Percentiles rank a stretch among this genome's conserved stretches.
These are phyloP conservation scores for Cyberlindnera americana DNA, from an alignment of 805 yeast species.

Conservation along the genomic window DNA sequence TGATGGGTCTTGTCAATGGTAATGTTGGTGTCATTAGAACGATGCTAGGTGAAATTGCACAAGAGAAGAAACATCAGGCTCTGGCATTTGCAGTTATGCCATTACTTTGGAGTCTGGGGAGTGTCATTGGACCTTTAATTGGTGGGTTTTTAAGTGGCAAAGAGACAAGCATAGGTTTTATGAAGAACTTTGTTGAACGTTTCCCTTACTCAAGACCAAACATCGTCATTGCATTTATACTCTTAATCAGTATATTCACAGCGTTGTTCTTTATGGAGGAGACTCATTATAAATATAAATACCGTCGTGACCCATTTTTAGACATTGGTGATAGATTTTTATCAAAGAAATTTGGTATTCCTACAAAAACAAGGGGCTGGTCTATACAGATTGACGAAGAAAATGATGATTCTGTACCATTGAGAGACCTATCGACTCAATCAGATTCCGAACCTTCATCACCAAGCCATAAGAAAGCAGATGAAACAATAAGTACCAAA, in stretches of 20 bases:
- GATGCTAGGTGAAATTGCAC: conserved; percentile 17
- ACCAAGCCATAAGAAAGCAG: not conserved
- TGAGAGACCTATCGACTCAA: conserved; percentile 1
- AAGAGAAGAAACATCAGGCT: conserved; percentile 18
- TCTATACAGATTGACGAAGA: conserved; percentile 1
- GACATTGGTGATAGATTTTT: conserved; percentile 12
- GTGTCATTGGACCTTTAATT: conserved; percentile 18
- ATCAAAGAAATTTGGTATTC: conserved; percentile 1
- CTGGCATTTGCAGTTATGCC: conserved; percentile 21
- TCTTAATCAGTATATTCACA: conserved; percentile 4
- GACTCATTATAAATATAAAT: conserved; percentile 15
- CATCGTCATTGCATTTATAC: conserved; percentile 9
- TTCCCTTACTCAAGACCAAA: conserved; percentile 19
- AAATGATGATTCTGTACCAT: not conserved
- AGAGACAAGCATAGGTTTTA: conserved; percentile 9
- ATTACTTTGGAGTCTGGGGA: conserved; percentile 15
- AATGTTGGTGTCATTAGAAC: conserved; percentile 20
- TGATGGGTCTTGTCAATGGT: conserved; percentile 20
- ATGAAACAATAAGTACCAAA: not conserved
- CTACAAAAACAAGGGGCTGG: conserved; percentile 8
- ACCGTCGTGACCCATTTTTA: conserved; percentile 17
- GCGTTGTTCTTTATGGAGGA: conserved; percentile 20
- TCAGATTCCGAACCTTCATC: not conserved
- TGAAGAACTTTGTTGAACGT: conserved; percentile 9
- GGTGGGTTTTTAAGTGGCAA: conserved; percentile 18